Base-by-base conservation (phyloP, 805 yeast species). In the Candida golubevii region DNA sequence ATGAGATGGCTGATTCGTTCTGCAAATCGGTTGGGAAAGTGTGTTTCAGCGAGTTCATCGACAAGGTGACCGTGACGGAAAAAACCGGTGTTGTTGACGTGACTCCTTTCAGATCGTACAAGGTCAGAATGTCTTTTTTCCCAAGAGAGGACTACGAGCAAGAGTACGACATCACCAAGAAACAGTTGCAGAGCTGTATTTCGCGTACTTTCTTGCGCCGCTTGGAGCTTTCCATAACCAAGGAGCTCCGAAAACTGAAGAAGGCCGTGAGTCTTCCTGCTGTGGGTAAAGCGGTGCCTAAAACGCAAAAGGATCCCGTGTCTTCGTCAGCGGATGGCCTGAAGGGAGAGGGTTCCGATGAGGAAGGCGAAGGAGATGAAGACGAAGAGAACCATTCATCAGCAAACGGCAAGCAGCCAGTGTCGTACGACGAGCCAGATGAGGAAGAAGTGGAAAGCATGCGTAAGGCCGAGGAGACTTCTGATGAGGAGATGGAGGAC, bases 361-460 rank as follows among this genome's bases (percentile, higher is more conserved):
- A 69, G 33, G 83, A 75, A 49, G 80, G 69, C 29, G 47, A 33
- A 6, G 44, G 28, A 9, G 84, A 77, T 45, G 87, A 81, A 42
- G 83, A 76, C 43, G 82, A 78, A 44, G 82, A 74, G 40, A 76
- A 74, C 37, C 84, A 81, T 50, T 80, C 75, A 57, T 77, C 72
- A 51, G 68, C 75, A 42, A 83, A 83, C 54, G 73, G 82, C 33
- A 88, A 88, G 56, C 96, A 90, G 68, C 82, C 95, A 13, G 91
- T 86, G 33, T 88, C 97, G 1, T 88, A 88, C 56, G 98, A 90
- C 51, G 96, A 81, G 12, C 96, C 97, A 30, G 98, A 90, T 67
- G 97, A 90, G 50, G 98, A 88, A 28, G 97, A 90, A 61, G 72
- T 87, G 48, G 97, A 88, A 62, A 86, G 87, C 41, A 86, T 88